Evolutionary conservation across 352 stramenopile genomes (phyloP).

Genomic region (Pythium volutum): DNA sequence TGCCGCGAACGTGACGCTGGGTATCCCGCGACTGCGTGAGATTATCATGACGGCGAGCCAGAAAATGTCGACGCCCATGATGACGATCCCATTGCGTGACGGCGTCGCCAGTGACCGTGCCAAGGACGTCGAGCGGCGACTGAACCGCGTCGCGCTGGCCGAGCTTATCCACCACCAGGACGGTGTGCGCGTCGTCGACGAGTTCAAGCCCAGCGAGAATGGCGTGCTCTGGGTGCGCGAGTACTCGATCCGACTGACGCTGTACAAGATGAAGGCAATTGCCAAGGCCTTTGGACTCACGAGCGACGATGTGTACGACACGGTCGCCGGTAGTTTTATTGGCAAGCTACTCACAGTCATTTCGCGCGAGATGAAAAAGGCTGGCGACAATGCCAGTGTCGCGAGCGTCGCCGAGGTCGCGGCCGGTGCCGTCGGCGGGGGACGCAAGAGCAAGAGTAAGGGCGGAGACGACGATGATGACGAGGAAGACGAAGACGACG

Average conservation of each 20-base stretch:
- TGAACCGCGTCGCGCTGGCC: constrained; percentile 93
- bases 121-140: constrained; percentile 80
- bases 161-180: constrained; percentile 92
- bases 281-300: constrained; percentile 93
- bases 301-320: constrained; percentile 91
- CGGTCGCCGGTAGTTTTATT: constrained; percentile 89
- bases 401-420: constrained; percentile 50
- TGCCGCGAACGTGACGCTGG: constrained; percentile 99
- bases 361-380: constrained; percentile 93
- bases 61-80: constrained; percentile 98
- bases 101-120: constrained; percentile 45
- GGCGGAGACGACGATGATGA: constrained; percentile 46
- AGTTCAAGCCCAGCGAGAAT: constrained; percentile 87
- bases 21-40: constrained; percentile 99
- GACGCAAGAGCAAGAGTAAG: constrained; percentile 51
- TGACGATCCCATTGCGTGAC: constrained; percentile 94
- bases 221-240: constrained; percentile 93
- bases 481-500: constrained; percentile 82
- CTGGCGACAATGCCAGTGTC: constrained; percentile 47
- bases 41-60: constrained; percentile 99
- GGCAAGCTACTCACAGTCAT: constrained; percentile 93
- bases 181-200: constrained; percentile 92
- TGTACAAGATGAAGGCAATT: constrained; percentile 95
- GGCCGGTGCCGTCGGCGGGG: constrained; percentile 31
- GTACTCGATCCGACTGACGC: constrained; percentile 95